Percentiles rank a stretch among this genome's conserved stretches.
Conservation (phyloP, 1,284 basidiomycete genomes). For the Mycena citricolor region DNA sequence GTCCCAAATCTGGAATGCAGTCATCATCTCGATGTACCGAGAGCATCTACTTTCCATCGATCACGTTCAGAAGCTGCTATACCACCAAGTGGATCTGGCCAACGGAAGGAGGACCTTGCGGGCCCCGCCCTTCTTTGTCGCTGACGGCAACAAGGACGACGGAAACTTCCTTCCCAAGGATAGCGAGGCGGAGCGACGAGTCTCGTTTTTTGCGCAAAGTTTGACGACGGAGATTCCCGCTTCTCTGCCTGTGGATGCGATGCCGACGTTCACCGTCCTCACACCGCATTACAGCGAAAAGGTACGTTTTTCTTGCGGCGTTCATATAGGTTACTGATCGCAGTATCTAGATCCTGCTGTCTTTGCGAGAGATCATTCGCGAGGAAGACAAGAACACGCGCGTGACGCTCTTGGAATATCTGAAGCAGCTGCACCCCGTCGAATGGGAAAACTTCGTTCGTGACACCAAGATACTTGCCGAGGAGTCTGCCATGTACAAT, state of each 20-base stretch:
- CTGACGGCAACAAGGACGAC: slow-evolving; percentile 80
- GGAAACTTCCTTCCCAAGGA: slow-evolving; percentile 92
- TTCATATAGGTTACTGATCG: slow-evolving; percentile 33
- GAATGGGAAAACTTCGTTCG: slow-evolving; percentile 99
- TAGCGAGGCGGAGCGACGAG: slow-evolving; percentile 90
- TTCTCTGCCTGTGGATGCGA: slow-evolving; percentile 89
- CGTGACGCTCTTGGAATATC: slow-evolving; percentile 92
- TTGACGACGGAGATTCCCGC: slow-evolving; percentile 88
- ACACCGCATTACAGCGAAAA: slow-evolving; percentile 97
- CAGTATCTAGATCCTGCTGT: slow-evolving; percentile 72
- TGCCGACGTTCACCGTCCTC: slow-evolving; percentile 96
- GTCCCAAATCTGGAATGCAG: slow-evolving; percentile 96
- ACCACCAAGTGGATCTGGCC: slow-evolving; percentile 88
- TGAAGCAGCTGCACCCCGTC: slow-evolving; percentile 96
- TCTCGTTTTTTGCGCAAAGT: slow-evolving; percentile 96
- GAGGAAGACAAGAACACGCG: slow-evolving; percentile 95
- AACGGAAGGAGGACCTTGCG: slow-evolving; percentile 84
- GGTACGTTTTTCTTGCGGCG: slow-evolving; percentile 64
- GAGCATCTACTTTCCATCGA: slow-evolving; percentile 95
- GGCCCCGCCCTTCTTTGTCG: slow-evolving; percentile 93
- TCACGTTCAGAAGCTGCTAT: slow-evolving; percentile 91
- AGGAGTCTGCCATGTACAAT: slow-evolving; percentile 89
- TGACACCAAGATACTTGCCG: slow-evolving; percentile 98
- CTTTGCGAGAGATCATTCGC: slow-evolving; percentile 92
- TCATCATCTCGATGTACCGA: slow-evolving; percentile 99